Evolutionary conservation across 2,329 filamentous ascomycete species (phyloP).

Genomic region (Capronia coronata): DNA sequence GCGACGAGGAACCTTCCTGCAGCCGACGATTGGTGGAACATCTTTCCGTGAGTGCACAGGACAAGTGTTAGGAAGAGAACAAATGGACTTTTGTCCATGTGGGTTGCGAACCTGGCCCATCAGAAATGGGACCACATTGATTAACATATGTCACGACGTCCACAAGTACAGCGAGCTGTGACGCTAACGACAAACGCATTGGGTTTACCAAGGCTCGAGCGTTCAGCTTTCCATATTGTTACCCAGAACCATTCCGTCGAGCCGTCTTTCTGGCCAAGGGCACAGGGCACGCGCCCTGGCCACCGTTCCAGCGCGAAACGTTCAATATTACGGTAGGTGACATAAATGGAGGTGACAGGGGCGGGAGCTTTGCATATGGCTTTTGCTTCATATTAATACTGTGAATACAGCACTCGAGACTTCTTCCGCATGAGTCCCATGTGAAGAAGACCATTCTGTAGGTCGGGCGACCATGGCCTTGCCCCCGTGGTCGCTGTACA

Average conservation of each 20-base stretch:
- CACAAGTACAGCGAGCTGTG: neutral
- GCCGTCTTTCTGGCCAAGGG: no score
- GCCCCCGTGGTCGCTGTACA: constrained; percentile 1
- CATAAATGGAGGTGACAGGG: neutral
- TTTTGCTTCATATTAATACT: no score
- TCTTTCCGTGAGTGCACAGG: neutral
- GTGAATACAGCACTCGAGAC: neutral
- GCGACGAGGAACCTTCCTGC: neutral
- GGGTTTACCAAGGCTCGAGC: neutral
- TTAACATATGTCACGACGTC: neutral
- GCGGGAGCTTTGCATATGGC: no score
- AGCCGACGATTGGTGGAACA: neutral
- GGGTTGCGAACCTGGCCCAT: neutral
- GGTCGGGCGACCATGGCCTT: constrained; percentile 3
- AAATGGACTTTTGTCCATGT: neutral
- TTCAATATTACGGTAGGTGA: neutral
- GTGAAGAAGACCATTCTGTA: neutral
- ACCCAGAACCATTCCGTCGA: neutral
- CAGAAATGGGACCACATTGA: neutral
- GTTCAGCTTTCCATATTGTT: neutral
- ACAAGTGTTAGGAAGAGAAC: neutral
- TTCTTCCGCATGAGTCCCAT: neutral
- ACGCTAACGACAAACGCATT: neutral
- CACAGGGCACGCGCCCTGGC: neutral
- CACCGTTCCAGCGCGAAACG: neutral